Conservation (phyloP, 2,329 filamentous ascomycete genomes). For the Monosporascus sp. region DNA sequence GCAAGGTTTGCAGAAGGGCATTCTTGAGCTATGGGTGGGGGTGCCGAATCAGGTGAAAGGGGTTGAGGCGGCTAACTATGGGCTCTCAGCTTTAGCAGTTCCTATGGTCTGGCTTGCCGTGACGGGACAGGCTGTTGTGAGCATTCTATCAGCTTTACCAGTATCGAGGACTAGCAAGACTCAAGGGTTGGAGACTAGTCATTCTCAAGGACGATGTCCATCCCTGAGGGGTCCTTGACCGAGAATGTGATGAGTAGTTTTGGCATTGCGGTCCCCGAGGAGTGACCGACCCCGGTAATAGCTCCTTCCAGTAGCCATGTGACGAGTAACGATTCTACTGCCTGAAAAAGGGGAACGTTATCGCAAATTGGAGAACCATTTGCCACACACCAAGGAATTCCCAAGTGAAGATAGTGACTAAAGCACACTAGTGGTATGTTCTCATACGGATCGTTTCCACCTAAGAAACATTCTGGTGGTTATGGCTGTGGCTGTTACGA, state of each 20-base stretch:
- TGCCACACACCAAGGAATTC: too few species aligned
- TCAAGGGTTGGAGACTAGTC: constrained; percentile 14
- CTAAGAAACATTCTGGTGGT: too few species aligned
- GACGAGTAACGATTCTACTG: background rate
- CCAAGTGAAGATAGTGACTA: too few species aligned
- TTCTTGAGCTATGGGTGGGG: constrained; percentile 6
- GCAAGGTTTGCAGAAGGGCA: constrained; percentile 8
- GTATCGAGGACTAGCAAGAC: constrained; percentile 11
- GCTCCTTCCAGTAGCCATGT: background rate
- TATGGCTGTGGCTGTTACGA: too few species aligned
- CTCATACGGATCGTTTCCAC: too few species aligned
- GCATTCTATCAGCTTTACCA: constrained; percentile 11
- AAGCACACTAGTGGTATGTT: too few species aligned
- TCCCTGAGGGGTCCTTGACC: background rate
- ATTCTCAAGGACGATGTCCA: constrained; percentile 8
- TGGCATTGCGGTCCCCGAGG: background rate
- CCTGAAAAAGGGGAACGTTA: too few species aligned
- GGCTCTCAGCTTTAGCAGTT: constrained; percentile 12
- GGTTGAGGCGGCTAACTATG: constrained; percentile 1
- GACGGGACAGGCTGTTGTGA: constrained; percentile 6
- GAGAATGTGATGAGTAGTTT: background rate
- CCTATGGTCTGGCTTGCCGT: constrained; percentile 10
- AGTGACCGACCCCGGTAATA: background rate
- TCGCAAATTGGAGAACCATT: too few species aligned
- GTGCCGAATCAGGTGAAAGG: constrained; percentile 9